phyloP scores from a whole-genome alignment of 495 filamentous ascomycete genomes.

The Geoglossum glabrum region DNA sequence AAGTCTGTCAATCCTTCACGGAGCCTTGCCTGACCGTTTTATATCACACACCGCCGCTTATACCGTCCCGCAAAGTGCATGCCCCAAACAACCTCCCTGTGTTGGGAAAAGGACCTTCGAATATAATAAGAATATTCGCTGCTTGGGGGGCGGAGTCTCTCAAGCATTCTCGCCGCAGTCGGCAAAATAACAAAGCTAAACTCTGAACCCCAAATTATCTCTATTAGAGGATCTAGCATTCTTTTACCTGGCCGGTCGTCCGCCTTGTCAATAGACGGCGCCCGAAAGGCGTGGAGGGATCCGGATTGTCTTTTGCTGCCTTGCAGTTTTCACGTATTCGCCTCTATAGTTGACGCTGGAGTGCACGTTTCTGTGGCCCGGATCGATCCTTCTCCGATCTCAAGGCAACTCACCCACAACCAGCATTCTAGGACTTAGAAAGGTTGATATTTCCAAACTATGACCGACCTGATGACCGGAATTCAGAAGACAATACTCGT shows the following conservation, averaged over 20 bases:
- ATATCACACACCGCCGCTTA: conserved; percentile 46
- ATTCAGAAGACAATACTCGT: conserved; percentile 12
- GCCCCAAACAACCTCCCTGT: conserved; percentile 27
- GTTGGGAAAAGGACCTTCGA: conserved; percentile 23
- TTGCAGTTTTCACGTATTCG: conserved; percentile 25
- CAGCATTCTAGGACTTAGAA: conserved; percentile 35
- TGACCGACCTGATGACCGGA: conserved; percentile 20
- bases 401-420: conserved; percentile 29
- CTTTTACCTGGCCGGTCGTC: conserved; percentile 29
- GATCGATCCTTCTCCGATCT: conserved; percentile 30
- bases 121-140: conserved; percentile 48
- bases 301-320: conserved; percentile 33
- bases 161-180: conserved; percentile 13
- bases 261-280: conserved; percentile 31
- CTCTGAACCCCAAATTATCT: conserved; percentile 24
- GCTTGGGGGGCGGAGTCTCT: conserved; percentile 43
- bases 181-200: conserved; percentile 21
- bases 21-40: conserved; percentile 59
- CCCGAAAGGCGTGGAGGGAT: conserved; percentile 36
- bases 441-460: conserved; percentile 47
- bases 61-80: conserved; percentile 29
- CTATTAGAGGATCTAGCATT: conserved; percentile 32
- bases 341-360: conserved; percentile 64
- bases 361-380: conserved; percentile 36
- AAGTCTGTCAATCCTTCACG: conserved; percentile 41